phyloP scores from a whole-genome alignment of 164 flowering plant species.

The Magnolia officinalis region DNA sequence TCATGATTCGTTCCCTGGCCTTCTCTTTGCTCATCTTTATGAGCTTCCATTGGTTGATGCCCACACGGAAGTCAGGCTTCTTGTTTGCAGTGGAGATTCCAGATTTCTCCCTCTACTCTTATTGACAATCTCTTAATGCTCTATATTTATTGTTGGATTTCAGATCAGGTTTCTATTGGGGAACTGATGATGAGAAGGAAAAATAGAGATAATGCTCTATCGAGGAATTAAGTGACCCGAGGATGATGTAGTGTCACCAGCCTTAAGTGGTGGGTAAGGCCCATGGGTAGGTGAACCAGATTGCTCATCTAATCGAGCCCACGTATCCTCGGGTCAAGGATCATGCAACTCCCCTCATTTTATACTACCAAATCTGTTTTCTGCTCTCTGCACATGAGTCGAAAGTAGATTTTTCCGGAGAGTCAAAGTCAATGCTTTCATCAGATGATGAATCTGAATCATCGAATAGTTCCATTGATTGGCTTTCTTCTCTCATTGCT shows the following conservation, averaged over 20 bases:
- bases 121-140: conserved; percentile 50
- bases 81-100: conserved; percentile 25
- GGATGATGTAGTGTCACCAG: neutral
- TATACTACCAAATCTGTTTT: conserved; percentile 39
- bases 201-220: neutral
- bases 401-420: conserved; percentile 50
- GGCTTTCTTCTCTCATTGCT: conserved; percentile 85
- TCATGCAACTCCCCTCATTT: neutral
- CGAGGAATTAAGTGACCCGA: neutral
- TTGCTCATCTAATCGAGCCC: neutral
- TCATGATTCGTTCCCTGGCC: conserved; percentile 65
- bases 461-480: conserved; percentile 45
- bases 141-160: conserved; percentile 26
- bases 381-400: conserved; percentile 40
- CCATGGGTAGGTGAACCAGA: neutral
- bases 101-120: conserved; percentile 57
- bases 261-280: neutral
- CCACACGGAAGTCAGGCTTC: conserved; percentile 57
- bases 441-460: conserved; percentile 80
- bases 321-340: neutral
- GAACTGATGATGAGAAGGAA: neutral
- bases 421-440: conserved; percentile 45
- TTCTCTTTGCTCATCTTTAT: conserved; percentile 75
- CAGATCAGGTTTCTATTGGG: neutral
- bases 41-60: conserved; percentile 89